Conservation (phyloP, 768 basidiomycete species). For the Myochromella boudieri region DNA sequence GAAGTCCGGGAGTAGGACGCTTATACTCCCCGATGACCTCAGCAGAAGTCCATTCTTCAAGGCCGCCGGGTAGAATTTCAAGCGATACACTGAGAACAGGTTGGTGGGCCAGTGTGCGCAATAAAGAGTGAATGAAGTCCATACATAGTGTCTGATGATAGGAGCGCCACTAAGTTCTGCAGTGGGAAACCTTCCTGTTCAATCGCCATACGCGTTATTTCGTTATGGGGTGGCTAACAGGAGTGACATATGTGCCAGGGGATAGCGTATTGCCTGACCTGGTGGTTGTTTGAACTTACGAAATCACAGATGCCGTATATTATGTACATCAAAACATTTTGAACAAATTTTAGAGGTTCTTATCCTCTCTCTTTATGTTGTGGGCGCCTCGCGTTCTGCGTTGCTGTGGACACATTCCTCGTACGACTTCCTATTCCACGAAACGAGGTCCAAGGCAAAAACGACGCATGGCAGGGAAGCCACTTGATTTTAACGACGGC, state of each 20-base stretch:
- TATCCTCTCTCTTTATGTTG: constrained; percentile 16
- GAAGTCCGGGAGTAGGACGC: constrained; percentile 31
- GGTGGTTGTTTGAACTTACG: too few relatives aligned
- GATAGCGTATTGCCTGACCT: too few relatives aligned
- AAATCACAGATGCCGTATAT: too few relatives aligned
- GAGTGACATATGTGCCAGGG: too few relatives aligned
- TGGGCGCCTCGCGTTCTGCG: constrained; percentile 11
- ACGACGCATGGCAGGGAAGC: constrained; percentile 17
- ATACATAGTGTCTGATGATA: too few relatives aligned
- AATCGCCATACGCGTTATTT: too few relatives aligned
- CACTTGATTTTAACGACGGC: constrained; percentile 51
- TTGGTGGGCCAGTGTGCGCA: background rate
- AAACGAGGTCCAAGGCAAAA: background rate
- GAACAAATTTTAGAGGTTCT: too few relatives aligned
- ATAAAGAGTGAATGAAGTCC: too few relatives aligned
- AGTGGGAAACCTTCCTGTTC: too few relatives aligned
- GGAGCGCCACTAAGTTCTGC: too few relatives aligned
- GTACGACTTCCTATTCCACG: background rate
- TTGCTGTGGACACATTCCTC: constrained; percentile 6
- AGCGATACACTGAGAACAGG: constrained; percentile 40
- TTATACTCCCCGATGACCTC: constrained; percentile 18
- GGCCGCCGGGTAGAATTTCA: constrained; percentile 63
- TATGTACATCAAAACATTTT: too few relatives aligned
- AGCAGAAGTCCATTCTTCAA: constrained; percentile 41
- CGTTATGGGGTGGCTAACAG: too few relatives aligned